These are phyloP conservation scores for Chlorella variabilis DNA, from an alignment of 163 green algal genomes.

Conservation along the genomic window DNA sequence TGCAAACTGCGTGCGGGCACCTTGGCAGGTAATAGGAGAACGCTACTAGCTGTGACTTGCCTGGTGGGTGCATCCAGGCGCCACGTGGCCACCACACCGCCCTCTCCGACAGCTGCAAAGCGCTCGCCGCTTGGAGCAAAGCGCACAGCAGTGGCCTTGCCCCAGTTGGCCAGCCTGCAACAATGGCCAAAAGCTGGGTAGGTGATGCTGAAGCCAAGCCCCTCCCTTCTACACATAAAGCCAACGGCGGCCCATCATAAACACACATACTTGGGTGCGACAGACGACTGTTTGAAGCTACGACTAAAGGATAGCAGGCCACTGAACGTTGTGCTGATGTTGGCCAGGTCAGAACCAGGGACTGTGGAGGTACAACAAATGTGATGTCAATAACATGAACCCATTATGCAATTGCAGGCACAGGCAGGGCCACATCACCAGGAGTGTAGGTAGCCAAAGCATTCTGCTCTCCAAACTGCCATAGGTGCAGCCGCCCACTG, in stretches of 20 bases:
- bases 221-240: no score
- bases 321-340: neutral
- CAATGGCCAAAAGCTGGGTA: neutral
- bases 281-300: slow-evolving; percentile 14
- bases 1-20: no score
- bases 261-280: neutral
- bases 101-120: slow-evolving; percentile 79
- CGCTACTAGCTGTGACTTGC: no score
- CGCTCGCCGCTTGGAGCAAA: slow-evolving; percentile 73
- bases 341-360: slow-evolving; percentile 13
- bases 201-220: no score
- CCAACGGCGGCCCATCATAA: neutral
- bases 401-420: no score
- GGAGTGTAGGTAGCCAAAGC: slow-evolving; percentile 68
- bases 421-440: neutral
- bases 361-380: neutral
- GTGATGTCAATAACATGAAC: neutral
- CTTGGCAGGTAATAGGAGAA: no score
- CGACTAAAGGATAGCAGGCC: slow-evolving; percentile 29
- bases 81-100: slow-evolving; percentile 79
- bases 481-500: slow-evolving; percentile 71
- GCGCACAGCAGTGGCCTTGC: slow-evolving; percentile 42
- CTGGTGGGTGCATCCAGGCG: slow-evolving; percentile 60
- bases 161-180: slow-evolving; percentile 36
- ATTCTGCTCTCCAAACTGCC: slow-evolving; percentile 62